Base-by-base conservation (phyloP, 306 rosid species). In the Boehmeria nivea region DNA sequence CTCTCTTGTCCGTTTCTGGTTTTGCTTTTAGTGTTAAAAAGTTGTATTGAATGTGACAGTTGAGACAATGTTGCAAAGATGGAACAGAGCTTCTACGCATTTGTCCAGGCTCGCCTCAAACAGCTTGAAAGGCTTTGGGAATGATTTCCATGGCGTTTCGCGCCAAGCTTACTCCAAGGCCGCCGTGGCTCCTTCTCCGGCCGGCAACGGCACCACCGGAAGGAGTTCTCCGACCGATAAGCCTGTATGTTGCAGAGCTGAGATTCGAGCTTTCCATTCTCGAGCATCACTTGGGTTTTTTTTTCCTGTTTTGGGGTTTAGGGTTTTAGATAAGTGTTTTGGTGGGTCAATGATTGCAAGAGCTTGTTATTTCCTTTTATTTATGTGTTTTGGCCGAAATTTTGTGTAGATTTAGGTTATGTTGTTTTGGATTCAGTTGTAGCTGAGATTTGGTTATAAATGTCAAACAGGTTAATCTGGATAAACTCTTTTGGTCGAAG, bases 401-500 rank as follows among this genome's bases (percentile, higher is more conserved):
- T 2, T 31, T 0, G 9, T 31, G 36, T 31, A 31, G 45, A 40
- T 40, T 12, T 8, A 14, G 10, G 10, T 40, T 40, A n/a, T 40
- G 45, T 40, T 5, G 4, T 40, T 40, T 40, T 40, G 14, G 18
- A 50, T 59, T 70, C 15, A 37, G 55, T 63, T 36, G 71, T 15
- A 40, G 51, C 37, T 74, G 61, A 65, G 71, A 48, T 51, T 15
- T n/a, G 46, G 65, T 18, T 18, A 22, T 47, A 8, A 16, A 26
- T 46, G 28, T 31, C 63, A 25, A 43, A 42, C 77, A 91, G 99
- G 82, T 85, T 67, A 79, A 78, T 66, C 68, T 81, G 58, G 81
- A 83, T 36, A 83, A 77, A 60, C 20, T 83, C 86, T 85, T 93
- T 76, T 85, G 88, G 96, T 75, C 88, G 38, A 85, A 85, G 68